These are phyloP conservation scores for Lathyrus aphaca DNA, from an alignment of 306 rosid species.

Conservation along the genomic window DNA sequence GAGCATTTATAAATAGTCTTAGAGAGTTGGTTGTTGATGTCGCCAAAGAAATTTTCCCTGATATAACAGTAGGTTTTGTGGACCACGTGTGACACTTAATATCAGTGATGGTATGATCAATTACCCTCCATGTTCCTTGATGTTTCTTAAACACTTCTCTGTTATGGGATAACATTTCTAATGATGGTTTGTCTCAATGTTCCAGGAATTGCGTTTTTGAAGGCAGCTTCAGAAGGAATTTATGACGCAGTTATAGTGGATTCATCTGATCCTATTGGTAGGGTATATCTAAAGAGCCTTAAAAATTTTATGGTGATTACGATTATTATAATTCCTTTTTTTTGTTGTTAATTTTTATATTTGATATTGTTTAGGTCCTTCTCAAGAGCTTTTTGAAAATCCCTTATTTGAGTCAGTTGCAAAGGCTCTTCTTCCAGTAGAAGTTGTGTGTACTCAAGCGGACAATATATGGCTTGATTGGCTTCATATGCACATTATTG, in stretches of 20 bases:
- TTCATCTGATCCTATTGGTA: conserved; percentile 98
- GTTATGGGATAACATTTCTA: conserved; percentile 2
- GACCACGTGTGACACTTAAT: conserved; percentile 87
- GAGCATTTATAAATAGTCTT: too few species aligned
- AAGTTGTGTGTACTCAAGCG: conserved; percentile 95
- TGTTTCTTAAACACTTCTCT: neutral
- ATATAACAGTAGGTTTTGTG: conserved; percentile 71
- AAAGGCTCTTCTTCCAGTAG: conserved; percentile 97
- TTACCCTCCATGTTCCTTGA: conserved; percentile 11
- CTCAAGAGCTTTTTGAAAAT: conserved; percentile 96
- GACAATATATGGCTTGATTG: conserved; percentile 99
- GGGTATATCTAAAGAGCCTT: neutral
- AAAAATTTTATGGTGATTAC: neutral
- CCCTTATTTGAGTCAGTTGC: conserved; percentile 83
- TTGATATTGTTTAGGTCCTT: conserved; percentile 69
- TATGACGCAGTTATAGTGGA: conserved; percentile 95
- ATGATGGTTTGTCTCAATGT: conserved; percentile 39
- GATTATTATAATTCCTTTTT: neutral
- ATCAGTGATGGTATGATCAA: conserved; percentile 83
- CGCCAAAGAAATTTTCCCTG: conserved; percentile 84
- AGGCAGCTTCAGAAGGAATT: conserved; percentile 81
- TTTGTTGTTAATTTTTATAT: conserved; percentile 24
- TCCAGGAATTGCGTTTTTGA: conserved; percentile 91
- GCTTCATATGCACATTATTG: conserved; percentile 96
- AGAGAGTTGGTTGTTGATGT: conserved; percentile 98